A percentile compares a stretch with the other conserved stretches of the same genome.
Conservation (phyloP, 768 basidiomycete species). For the Calocybe gangraenosa region DNA sequence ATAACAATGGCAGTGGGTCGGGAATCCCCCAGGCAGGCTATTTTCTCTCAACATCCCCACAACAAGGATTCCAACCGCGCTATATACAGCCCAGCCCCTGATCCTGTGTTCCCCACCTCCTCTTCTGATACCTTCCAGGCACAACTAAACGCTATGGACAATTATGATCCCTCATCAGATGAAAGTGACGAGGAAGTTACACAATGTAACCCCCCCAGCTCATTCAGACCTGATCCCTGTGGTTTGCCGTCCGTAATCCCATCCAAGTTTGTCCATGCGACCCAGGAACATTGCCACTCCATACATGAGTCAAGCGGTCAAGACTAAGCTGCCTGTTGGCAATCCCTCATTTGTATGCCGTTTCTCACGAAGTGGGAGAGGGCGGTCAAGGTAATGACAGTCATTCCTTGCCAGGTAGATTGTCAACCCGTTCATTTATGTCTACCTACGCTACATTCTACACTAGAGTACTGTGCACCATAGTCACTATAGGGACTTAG, state of each 20-base stretch:
- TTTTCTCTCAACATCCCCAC: constrained; percentile 46
- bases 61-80: constrained; percentile 34
- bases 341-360: constrained; percentile 40
- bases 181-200: constrained; percentile 35
- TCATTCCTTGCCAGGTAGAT: no score
- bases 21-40: constrained; percentile 18
- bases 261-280: constrained; percentile 43
- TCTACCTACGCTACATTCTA: no score
- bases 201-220: constrained; percentile 15
- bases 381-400: constrained; percentile 35
- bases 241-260: constrained; percentile 34
- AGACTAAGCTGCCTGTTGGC: constrained; percentile 46
- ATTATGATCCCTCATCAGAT: constrained; percentile 60
- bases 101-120: constrained; percentile 59
- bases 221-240: constrained; percentile 24
- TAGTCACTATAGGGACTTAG: no score
- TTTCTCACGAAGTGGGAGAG: constrained; percentile 44
- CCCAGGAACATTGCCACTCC: constrained; percentile 70
- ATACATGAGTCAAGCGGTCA: constrained; percentile 41
- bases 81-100: constrained; percentile 63
- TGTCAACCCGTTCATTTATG: no score
- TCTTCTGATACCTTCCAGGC: constrained; percentile 75
- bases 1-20: constrained; percentile 31
- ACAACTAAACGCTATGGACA: constrained; percentile 70
- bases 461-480: no score